phyloP scores from a whole-genome alignment of 371 early-diverging fungal genomes.

The Spraguea lophii region DNA sequence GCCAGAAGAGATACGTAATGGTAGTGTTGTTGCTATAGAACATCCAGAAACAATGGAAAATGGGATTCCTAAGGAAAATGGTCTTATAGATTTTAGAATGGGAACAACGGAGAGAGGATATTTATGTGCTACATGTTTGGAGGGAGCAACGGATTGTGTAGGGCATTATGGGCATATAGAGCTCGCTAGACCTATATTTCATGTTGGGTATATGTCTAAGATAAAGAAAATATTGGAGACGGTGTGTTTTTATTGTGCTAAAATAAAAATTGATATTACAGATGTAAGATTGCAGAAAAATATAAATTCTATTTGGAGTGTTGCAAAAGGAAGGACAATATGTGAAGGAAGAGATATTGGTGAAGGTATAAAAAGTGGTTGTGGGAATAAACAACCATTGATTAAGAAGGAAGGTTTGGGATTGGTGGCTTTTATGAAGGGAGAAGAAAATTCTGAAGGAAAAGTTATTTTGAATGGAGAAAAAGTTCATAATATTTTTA shows the following conservation, averaged over 20 bases:
- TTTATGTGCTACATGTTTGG: slow-evolving; percentile 87
- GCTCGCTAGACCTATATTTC: slow-evolving; percentile 85
- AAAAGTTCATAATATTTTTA: slow-evolving; percentile 63
- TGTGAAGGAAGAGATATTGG: slow-evolving; percentile 37
- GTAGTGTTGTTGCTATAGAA: slow-evolving; percentile 81
- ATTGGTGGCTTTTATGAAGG: slow-evolving; percentile 51
- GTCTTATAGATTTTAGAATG: slow-evolving; percentile 85
- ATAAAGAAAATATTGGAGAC: slow-evolving; percentile 89
- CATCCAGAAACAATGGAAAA: slow-evolving; percentile 80
- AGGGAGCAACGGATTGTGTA: slow-evolving; percentile 77
- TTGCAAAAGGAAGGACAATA: slow-evolving; percentile 29
- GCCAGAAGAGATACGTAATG: slow-evolving; percentile 52
- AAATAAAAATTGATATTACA: slow-evolving; percentile 59
- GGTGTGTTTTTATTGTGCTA: slow-evolving; percentile 90
- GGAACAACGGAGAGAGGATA: slow-evolving; percentile 92
- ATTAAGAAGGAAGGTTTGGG: slow-evolving; percentile 70
- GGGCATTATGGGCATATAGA: slow-evolving; percentile 98
- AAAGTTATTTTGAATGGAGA: slow-evolving; percentile 54
- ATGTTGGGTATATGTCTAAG: slow-evolving; percentile 52
- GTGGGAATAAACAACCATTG: slow-evolving; percentile 70
- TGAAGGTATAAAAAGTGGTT: slow-evolving; percentile 45
- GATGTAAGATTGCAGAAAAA: slow-evolving; percentile 13
- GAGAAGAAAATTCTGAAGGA: slow-evolving; percentile 41
- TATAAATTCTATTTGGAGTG: slow-evolving; percentile 38
- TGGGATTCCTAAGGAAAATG: slow-evolving; percentile 65